phyloP scores from a whole-genome alignment of 164 flowering plant genomes.

The Aristolochia contorta region DNA sequence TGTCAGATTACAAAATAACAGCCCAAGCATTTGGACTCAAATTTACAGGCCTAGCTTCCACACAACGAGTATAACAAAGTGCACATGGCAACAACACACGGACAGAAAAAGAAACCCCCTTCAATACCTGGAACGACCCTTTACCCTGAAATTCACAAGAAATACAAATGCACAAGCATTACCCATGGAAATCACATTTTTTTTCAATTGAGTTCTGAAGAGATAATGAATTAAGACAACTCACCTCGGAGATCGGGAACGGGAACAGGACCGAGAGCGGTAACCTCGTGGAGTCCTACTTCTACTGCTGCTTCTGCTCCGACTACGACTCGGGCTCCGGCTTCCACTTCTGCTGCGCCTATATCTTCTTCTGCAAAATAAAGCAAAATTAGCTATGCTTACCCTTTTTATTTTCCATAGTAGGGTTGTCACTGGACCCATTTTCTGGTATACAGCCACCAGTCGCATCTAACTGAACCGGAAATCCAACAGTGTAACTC shows the following conservation, averaged over 20 bases:
- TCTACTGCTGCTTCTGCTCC: constrained; percentile 31
- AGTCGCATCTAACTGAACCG: not conserved
- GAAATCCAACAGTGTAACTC: too few relatives aligned
- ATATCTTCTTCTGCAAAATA: constrained; percentile 32
- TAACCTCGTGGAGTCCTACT: constrained; percentile 57
- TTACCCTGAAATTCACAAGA: not conserved
- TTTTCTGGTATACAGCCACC: not conserved
- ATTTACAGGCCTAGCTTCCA: not conserved
- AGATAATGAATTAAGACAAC: not conserved
- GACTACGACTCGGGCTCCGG: constrained; percentile 39
- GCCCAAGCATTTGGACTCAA: too few relatives aligned
- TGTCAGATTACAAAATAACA: too few relatives aligned
- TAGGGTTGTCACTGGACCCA: too few relatives aligned
- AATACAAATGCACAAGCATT: not conserved
- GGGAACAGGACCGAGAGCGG: constrained; percentile 43
- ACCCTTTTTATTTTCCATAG: too few relatives aligned
- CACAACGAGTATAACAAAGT: not conserved
- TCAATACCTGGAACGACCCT: constrained; percentile 2
- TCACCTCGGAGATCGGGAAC: constrained; percentile 21
- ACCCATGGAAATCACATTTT: not conserved
- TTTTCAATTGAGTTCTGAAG: not conserved
- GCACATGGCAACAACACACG: not conserved
- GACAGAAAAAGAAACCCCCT: not conserved
- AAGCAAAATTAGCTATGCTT: not conserved
- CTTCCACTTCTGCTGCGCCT: constrained; percentile 3